These are phyloP conservation scores for Tolypocladium paradoxum DNA, from an alignment of 2,329 filamentous ascomycete genomes.

Conservation along the genomic window DNA sequence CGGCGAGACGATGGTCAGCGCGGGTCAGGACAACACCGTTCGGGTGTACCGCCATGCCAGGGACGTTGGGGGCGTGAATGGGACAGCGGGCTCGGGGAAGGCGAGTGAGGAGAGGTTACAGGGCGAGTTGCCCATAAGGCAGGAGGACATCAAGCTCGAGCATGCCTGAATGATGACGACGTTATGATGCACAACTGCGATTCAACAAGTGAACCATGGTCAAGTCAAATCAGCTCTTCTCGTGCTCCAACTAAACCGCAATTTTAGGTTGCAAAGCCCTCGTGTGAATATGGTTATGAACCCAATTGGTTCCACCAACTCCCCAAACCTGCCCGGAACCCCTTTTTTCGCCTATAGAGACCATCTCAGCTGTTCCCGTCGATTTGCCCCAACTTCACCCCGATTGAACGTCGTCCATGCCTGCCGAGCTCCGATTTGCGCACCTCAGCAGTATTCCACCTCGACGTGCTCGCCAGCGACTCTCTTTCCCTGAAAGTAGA, in stretches of 20 bases:
- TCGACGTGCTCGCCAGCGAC: too few species aligned
- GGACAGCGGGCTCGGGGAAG: slow-evolving; percentile 1
- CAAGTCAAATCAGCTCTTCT: too few species aligned
- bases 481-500: too few species aligned
- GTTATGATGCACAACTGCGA: neutral
- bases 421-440: too few species aligned
- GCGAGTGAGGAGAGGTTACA: slow-evolving; percentile 47
- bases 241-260: neutral
- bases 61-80: slow-evolving; percentile 10
- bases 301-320: too few species aligned
- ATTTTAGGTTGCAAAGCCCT: too few species aligned
- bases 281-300: neutral
- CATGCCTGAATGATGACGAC: slow-evolving; percentile 9
- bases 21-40: slow-evolving; percentile 43
- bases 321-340: too few species aligned
- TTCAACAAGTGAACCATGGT: neutral
- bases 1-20: slow-evolving; percentile 45
- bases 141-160: slow-evolving; percentile 29
- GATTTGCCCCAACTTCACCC: too few species aligned
- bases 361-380: too few species aligned
- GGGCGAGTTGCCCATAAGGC: slow-evolving; percentile 34
- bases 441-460: too few species aligned
- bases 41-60: slow-evolving; percentile 33
- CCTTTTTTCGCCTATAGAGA: too few species aligned
- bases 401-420: too few species aligned